Conservation (phyloP, 1,284 basidiomycete genomes). For the Fistulina hepatica region DNA sequence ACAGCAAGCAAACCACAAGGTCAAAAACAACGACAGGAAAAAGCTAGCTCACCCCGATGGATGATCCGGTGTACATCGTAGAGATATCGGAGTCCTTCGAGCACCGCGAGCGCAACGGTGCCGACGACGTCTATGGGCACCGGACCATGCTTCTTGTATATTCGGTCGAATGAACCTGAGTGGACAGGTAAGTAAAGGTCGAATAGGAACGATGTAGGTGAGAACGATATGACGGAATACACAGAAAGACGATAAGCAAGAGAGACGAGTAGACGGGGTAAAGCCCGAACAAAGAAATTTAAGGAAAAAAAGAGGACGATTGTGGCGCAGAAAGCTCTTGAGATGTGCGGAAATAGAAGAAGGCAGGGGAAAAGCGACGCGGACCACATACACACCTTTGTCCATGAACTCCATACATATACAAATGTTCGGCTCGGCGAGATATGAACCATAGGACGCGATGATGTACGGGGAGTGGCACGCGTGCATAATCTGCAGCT, state of each 20-base stretch:
- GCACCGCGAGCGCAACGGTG: conserved; percentile 82
- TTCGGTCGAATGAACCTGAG: conserved; percentile 78
- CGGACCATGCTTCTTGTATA: conserved; percentile 89
- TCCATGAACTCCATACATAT: conserved; percentile 99
- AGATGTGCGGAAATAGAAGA: no score
- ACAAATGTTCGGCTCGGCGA: conserved; percentile 94
- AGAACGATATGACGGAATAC: no score
- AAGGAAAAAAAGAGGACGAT: no score
- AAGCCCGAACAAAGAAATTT: no score
- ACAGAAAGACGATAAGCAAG: no score
- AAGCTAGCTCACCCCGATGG: conserved; percentile 68
- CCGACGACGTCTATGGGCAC: conserved; percentile 86
- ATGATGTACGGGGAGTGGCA: conserved; percentile 91
- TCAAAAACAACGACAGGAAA: conserved; percentile 1
- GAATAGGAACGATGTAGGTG: no score
- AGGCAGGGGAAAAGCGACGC: no score
- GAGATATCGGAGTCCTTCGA: conserved; percentile 90
- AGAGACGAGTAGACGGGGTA: no score
- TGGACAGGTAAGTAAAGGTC: no score
- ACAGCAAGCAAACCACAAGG: neutral
- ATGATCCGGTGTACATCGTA: conserved; percentile 99
- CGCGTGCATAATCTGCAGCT: conserved; percentile 97
- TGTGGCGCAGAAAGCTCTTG: no score
- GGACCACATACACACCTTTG: no score
- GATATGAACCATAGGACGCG: conserved; percentile 92